Percentiles rank a stretch among this genome's conserved stretches.
phyloP scores from a whole-genome alignment of 1,284 basidiomycete genomes.

The Tilletia caries region DNA sequence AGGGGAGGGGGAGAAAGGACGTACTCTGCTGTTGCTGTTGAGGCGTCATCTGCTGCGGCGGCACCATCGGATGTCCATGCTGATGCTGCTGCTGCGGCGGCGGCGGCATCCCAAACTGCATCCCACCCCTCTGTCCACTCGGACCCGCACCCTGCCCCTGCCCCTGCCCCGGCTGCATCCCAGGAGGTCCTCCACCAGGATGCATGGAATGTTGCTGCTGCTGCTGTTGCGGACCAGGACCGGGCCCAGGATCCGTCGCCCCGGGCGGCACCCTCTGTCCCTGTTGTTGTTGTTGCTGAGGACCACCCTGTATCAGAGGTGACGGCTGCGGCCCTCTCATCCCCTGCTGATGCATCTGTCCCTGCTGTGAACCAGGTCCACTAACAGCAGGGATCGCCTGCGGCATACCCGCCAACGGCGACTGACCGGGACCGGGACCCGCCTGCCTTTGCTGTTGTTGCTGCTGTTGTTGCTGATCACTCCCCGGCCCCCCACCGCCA shows the following conservation, averaged over 20 bases:
- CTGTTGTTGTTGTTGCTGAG: slow-evolving; percentile 7
- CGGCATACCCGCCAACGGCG: background rate
- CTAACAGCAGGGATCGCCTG: background rate
- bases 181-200: background rate
- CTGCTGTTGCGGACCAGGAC: background rate
- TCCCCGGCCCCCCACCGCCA: too few relatives aligned
- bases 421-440: too few relatives aligned
- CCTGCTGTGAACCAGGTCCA: background rate
- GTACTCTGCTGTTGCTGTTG: background rate
- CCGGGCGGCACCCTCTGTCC: background rate
- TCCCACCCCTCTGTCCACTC: background rate
- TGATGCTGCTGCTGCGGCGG: background rate
- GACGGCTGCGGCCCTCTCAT: slow-evolving; percentile 20
- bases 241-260: background rate
- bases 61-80: too few relatives aligned
- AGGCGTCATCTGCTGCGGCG: background rate
- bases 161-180: background rate
- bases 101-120: background rate
- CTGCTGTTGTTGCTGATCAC: slow-evolving; percentile 19
- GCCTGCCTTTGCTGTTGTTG: slow-evolving; percentile 7
- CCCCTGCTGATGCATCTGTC: slow-evolving; percentile 14
- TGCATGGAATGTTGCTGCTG: background rate
- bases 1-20: background rate
- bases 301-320: slow-evolving; percentile 17
- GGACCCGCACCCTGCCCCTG: background rate